Conservation (phyloP, 108 stramenopile genomes). For the Epipyxis sp. region DNA sequence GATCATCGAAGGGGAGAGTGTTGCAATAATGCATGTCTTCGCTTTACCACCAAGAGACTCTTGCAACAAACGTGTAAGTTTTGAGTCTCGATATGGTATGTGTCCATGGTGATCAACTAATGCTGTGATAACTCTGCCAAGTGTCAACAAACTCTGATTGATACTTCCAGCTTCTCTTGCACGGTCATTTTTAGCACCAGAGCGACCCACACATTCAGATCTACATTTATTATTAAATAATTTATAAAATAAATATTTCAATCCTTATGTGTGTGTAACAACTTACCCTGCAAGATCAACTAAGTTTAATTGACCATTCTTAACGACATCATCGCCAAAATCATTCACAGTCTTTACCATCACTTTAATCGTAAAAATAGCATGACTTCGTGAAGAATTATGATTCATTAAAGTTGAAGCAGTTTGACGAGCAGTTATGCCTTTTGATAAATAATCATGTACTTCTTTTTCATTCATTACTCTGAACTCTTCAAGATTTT, state of each 20-base stretch:
- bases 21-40: constrained; percentile 55
- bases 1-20: constrained; percentile 46
- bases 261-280: no score
- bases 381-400: not conserved
- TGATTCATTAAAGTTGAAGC: not conserved
- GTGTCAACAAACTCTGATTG: constrained; percentile 3
- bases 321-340: not conserved
- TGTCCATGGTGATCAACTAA: constrained; percentile 9
- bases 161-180: constrained; percentile 31
- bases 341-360: not conserved
- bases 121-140: constrained; percentile 21
- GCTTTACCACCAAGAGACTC: constrained; percentile 39
- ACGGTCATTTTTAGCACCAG: constrained; percentile 48
- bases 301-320: constrained; percentile 3
- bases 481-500: not conserved
- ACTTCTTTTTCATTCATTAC: not conserved
- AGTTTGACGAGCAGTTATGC: not conserved
- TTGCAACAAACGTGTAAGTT: constrained; percentile 27
- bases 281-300: constrained; percentile 15
- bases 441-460: not conserved
- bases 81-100: constrained; percentile 31
- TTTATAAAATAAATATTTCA: no score
- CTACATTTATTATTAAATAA: no score
- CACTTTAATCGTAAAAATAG: not conserved
- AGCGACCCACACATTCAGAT: constrained; percentile 62